Percentiles rank a stretch among this genome's conserved stretches.
phyloP scores from a whole-genome alignment of 2,329 filamentous ascomycete genomes.

The Pestalotiopsis sp. region DNA sequence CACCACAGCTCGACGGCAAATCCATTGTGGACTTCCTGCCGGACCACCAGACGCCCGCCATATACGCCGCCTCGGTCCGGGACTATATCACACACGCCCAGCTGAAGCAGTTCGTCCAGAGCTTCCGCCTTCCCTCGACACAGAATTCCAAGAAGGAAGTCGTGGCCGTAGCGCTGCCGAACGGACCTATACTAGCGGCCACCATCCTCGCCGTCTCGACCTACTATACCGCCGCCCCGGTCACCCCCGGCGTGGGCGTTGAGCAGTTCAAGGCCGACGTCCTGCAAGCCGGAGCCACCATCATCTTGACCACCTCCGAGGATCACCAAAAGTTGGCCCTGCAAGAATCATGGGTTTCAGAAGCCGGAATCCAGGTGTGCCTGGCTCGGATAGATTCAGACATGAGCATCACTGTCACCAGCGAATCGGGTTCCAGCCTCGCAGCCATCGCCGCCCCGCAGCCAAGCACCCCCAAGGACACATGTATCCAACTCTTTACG shows the following conservation, averaged over 20 bases:
- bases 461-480: conserved; percentile 48
- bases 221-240: conserved; percentile 54
- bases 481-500: conserved; percentile 56
- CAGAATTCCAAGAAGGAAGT: conserved; percentile 37
- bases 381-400: conserved; percentile 39
- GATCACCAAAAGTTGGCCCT: conserved; percentile 44
- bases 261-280: conserved; percentile 56
- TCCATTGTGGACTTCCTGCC: conserved; percentile 9
- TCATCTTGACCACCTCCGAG: conserved; percentile 45
- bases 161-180: conserved; percentile 54
- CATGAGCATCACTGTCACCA: conserved; percentile 36
- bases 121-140: conserved; percentile 8
- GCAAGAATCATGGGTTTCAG: conserved; percentile 17
- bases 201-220: conserved; percentile 50
- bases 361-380: conserved; percentile 39
- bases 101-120: conserved; percentile 6
- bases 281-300: conserved; percentile 45
- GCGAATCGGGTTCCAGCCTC: neutral
- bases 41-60: conserved; percentile 7
- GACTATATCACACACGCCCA: conserved; percentile 11
- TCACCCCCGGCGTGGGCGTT: conserved; percentile 49
- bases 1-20: neutral
- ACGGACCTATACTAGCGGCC: conserved; percentile 55
- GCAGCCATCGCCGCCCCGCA: conserved; percentile 11
- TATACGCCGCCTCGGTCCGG: conserved; percentile 6